Evolutionary conservation across 192 early-diverging fungal species (phyloP).

Genomic region (Lunasporangiospora selenospora): DNA sequence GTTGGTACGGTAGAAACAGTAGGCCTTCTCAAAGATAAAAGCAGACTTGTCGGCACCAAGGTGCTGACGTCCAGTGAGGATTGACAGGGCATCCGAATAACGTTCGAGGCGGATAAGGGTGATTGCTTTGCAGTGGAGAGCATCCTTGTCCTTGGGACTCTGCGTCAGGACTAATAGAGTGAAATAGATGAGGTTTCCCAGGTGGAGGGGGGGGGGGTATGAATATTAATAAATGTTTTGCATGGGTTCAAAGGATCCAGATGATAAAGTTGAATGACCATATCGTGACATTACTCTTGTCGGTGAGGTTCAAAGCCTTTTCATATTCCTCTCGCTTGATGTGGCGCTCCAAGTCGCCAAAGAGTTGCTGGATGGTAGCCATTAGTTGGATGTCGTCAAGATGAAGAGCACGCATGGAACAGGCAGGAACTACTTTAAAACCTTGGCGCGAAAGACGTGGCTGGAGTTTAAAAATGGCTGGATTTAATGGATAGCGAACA

Average conservation of each 20-base stretch:
- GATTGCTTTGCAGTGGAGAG: conserved; percentile 64
- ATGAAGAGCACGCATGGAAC: no score
- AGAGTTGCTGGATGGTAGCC: conserved; percentile 51
- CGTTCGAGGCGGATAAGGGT: conserved; percentile 62
- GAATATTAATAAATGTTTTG: not conserved
- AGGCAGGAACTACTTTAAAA: no score
- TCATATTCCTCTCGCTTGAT: conserved; percentile 61
- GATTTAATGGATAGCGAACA: no score
- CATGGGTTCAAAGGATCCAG: not conserved
- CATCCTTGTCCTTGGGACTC: conserved; percentile 55
- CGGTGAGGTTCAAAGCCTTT: conserved; percentile 54
- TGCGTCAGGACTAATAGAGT: conserved; percentile 40
- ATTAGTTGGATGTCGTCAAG: conserved; percentile 1
- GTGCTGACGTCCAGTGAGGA: conserved; percentile 52
- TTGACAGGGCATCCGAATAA: conserved; percentile 58
- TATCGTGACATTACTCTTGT: conserved; percentile 53
- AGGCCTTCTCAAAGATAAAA: conserved; percentile 63
- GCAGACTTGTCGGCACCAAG: conserved; percentile 28
- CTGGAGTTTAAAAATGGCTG: no score
- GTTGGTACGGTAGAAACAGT: conserved; percentile 72
- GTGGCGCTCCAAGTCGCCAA: conserved; percentile 59
- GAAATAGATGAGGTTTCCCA: not conserved
- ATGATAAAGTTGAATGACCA: not conserved
- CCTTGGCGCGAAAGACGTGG: no score
- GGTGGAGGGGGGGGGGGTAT: not conserved